These are phyloP conservation scores for Globisporangium parvum DNA, from an alignment of 352 stramenopile species.

Conservation along the genomic window DNA sequence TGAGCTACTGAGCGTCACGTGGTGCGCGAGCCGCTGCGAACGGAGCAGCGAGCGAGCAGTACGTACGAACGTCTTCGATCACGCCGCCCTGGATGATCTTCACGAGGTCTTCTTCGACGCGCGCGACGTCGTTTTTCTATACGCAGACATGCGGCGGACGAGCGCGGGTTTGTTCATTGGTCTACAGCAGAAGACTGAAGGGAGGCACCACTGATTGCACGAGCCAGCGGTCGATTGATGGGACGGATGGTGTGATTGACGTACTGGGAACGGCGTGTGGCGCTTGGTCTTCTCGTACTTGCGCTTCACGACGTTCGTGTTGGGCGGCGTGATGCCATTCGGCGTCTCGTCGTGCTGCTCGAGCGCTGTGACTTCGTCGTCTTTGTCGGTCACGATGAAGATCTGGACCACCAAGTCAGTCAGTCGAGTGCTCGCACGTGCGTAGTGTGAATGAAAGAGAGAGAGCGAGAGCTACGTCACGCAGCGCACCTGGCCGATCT, in stretches of 20 bases:
- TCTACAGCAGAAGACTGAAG: too few species aligned
- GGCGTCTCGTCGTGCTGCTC: constrained; percentile 61
- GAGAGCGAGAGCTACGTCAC: neutral
- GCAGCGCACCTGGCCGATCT: constrained; percentile 60
- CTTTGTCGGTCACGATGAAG: constrained; percentile 76
- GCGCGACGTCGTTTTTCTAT: constrained; percentile 77
- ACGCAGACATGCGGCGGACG: neutral
- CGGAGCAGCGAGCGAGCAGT: neutral
- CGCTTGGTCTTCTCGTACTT: constrained; percentile 86
- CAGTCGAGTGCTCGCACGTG: neutral
- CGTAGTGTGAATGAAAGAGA: too few species aligned
- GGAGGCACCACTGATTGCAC: too few species aligned
- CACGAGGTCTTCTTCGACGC: constrained; percentile 77
- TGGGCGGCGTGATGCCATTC: constrained; percentile 74
- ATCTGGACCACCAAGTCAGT: constrained; percentile 30
- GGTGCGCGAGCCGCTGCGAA: neutral
- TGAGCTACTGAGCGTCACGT: neutral
- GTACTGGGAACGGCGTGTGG: constrained; percentile 73
- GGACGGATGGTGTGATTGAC: constrained; percentile 4
- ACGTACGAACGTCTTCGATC: constrained; percentile 75
- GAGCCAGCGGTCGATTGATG: too few species aligned
- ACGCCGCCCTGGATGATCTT: constrained; percentile 71
- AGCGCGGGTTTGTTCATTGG: neutral
- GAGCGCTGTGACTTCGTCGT: constrained; percentile 59
- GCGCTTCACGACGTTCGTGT: constrained; percentile 84